phyloP scores from a whole-genome alignment of 1,284 basidiomycete genomes.

The Ceratobasidium theobromae region DNA sequence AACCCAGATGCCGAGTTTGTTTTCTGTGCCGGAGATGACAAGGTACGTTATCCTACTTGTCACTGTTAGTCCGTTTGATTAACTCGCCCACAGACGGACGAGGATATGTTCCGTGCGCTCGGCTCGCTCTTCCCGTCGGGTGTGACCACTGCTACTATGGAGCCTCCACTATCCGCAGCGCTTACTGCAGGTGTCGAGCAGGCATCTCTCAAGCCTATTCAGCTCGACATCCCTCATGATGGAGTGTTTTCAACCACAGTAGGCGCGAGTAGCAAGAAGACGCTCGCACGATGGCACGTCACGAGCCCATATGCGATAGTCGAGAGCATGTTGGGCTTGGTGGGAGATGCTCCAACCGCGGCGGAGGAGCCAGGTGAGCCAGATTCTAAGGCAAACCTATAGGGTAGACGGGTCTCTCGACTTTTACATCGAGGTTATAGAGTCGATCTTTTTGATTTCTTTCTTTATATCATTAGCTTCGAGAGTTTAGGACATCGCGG shows the following conservation, averaged over 20 bases:
- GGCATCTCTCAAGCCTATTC: constrained; percentile 51
- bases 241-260: constrained; percentile 88
- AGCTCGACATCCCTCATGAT: constrained; percentile 64
- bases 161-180: constrained; percentile 73
- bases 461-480: constrained; percentile 9
- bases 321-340: constrained; percentile 63
- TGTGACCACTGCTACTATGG: constrained; percentile 55
- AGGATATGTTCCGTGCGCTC: constrained; percentile 94
- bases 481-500: background rate
- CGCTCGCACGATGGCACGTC: constrained; percentile 86
- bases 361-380: constrained; percentile 29
- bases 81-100: constrained; percentile 65
- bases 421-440: background rate
- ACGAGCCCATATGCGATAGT: constrained; percentile 75
- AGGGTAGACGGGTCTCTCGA: background rate
- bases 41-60: constrained; percentile 55
- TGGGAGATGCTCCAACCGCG: constrained; percentile 35
- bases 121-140: constrained; percentile 59
- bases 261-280: constrained; percentile 82
- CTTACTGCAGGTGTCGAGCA: constrained; percentile 47
- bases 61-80: background rate
- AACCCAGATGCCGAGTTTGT: constrained; percentile 93
- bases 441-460: background rate
- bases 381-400: constrained; percentile 26
- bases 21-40: constrained; percentile 98